Evolutionary conservation across 192 early-diverging fungal genomes (phyloP), one percentile per base, ranked within the genome.

Genomic region (Phycomyces nitens): DNA sequence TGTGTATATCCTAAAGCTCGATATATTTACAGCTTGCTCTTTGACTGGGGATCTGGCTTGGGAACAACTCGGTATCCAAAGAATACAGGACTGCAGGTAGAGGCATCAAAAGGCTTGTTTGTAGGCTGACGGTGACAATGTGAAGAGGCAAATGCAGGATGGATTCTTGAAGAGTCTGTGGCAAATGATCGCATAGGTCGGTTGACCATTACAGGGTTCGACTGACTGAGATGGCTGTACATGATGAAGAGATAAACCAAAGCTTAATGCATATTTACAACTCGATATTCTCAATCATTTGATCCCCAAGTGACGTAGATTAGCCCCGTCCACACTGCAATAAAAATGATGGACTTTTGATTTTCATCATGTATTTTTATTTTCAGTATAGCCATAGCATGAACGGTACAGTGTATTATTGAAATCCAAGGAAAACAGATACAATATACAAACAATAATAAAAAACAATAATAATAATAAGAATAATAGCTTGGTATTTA

Each of bases 181-280:
- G 44, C 4, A 3, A 7, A 3, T 2, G 15, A 14, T 47, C 15
- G 44, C 2, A 47, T 3, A n/a, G 44, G 44, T 11, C 44, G 44
- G 18, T 47, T 47, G 15, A 47, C 44, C 3, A 47, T 3, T 1
- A 47, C 18, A 11, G 44, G 44, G 12, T 18, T 47, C 1, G 44
- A 47, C 11, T 47, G 44, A 18, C 44, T 47, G 44, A 47, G 44
- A 47, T 47, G 44, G 18, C 44, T 47, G 44, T 47, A 47, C 44
- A 47, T 47, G 44, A 47, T 14, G 44, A 47, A 47, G 44, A 6
- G 44, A 18, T 47, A 34, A 34, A 34, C 29, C 29, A 34, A 34
- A 34, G 44, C 44, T 47, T 18, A 47, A 7, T 2, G 12, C 3
- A 2, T n/a, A 47, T 18, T 3, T n/a, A 11, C 3, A 11, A 47